These are phyloP conservation scores for Priceomyces medius DNA, from an alignment of 805 yeast species.

Conservation along the genomic window DNA sequence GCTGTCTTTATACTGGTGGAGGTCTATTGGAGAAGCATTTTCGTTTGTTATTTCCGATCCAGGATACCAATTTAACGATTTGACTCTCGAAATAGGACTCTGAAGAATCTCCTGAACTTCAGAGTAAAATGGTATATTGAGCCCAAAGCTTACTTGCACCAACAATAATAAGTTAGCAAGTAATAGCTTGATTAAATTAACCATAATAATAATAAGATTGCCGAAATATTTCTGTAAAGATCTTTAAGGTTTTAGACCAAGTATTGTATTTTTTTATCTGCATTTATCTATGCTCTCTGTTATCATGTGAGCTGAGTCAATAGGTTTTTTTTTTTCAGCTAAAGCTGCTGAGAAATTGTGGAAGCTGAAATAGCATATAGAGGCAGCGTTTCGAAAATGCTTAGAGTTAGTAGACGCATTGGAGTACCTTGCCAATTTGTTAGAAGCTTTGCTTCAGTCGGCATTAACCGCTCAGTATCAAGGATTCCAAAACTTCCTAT, in stretches of 20 bases:
- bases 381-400: background rate
- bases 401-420: background rate
- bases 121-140: background rate
- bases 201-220: background rate
- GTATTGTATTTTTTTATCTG: background rate
- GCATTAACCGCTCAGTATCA: background rate
- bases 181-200: background rate
- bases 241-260: background rate
- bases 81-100: background rate
- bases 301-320: conserved; percentile 1
- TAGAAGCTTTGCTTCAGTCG: background rate
- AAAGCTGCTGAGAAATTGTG: background rate
- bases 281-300: background rate
- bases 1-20: conserved; percentile 40
- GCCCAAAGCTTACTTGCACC: background rate
- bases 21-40: conserved; percentile 38
- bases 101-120: background rate
- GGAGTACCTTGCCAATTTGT: background rate
- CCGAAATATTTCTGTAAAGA: no score
- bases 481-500: background rate
- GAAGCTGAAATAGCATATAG: background rate
- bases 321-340: background rate
- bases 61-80: background rate
- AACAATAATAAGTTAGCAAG: background rate
- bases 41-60: conserved; percentile 2